Base-by-base conservation (phyloP, 108 stramenopile genomes). In the Skeletonema costatum region DNA sequence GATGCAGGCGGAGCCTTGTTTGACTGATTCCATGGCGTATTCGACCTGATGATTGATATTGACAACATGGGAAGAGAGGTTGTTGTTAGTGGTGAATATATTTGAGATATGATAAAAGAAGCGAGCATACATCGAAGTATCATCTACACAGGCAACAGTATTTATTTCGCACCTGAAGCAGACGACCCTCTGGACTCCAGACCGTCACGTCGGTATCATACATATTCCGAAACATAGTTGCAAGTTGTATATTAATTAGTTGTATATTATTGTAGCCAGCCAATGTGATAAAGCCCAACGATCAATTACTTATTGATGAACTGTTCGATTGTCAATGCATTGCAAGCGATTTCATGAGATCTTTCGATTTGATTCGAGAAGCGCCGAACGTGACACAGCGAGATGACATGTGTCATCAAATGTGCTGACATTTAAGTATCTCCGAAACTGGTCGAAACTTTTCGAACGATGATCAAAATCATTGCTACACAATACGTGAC, bases 151-250 rank as follows among this genome's bases (percentile, higher is more conserved):
- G 56, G 53, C 78, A 66, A 36, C 25, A 60, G 38, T 73, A 36
- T 30, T 19, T 17, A 25, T 39, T 32, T 51, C 92, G 72, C 68
- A 96, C 95, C 95, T 99, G 99, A 46, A 98, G 93, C 53, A 99
- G 86, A 70, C 98, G 97, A 29, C 99, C 99, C 86, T 99, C 98
- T 17, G 99, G 99, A 75, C 93, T 94, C 97, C 98, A 99, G 21
- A 98, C 98, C 32, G 99, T 99, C 66, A 99, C 99, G 76, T 99
- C 99, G 39, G 99, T 99, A 87, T 99, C 99, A 82, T 99, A 99
- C 87, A 96, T 95, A 73, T 98, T 98, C 73, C 98, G 93, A 80
- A 98, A 98, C 99, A 99, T 99, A 35, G 8, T 71, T 30, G 56
- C 63, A 5, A 5, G 36, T 64, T 64, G 38, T 64, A 38, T 38